These are phyloP conservation scores for Megacollybia marginata DNA, from an alignment of 768 basidiomycete genomes.

Conservation along the genomic window DNA sequence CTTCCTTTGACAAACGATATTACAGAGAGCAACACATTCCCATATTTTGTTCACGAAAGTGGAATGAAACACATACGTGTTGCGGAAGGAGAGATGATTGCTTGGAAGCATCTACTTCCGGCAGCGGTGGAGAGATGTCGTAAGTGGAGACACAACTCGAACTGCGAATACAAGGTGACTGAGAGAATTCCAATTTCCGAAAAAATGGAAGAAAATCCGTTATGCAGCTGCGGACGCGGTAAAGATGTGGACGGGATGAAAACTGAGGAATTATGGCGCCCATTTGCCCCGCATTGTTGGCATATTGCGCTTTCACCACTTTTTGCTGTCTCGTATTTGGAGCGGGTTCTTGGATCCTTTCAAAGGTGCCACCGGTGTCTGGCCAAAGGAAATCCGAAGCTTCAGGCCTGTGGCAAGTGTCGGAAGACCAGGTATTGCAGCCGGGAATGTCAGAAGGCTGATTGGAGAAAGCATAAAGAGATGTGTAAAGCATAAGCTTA, in stretches of 20 bases:
- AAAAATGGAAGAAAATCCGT: constrained; percentile 21
- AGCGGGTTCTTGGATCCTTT: constrained; percentile 19
- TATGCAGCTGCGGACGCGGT: constrained; percentile 35
- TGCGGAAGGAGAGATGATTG: constrained; percentile 17
- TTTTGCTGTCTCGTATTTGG: constrained; percentile 37
- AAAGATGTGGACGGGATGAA: constrained; percentile 24
- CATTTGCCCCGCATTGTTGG: constrained; percentile 26
- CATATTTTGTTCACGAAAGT: neutral
- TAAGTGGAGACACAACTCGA: constrained; percentile 27
- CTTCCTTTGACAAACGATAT: constrained; percentile 19
- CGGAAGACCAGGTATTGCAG: constrained; percentile 27
- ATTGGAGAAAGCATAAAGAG: constrained; percentile 28
- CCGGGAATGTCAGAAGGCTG: constrained; percentile 25
- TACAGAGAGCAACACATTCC: constrained; percentile 8
- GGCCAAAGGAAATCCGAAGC: constrained; percentile 20
- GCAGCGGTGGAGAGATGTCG: constrained; percentile 31
- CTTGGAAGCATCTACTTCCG: constrained; percentile 35
- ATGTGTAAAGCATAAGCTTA: neutral
- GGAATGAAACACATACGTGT: constrained; percentile 2
- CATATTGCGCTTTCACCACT: constrained; percentile 33
- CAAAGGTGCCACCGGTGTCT: constrained; percentile 22
- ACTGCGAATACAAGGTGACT: constrained; percentile 27
- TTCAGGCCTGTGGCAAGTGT: constrained; percentile 20
- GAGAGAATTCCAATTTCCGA: constrained; percentile 22
- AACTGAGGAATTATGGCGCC: constrained; percentile 16